Base-by-base conservation (phyloP, 2,329 filamentous ascomycete species). In the Mycosphaerella arachidis region DNA sequence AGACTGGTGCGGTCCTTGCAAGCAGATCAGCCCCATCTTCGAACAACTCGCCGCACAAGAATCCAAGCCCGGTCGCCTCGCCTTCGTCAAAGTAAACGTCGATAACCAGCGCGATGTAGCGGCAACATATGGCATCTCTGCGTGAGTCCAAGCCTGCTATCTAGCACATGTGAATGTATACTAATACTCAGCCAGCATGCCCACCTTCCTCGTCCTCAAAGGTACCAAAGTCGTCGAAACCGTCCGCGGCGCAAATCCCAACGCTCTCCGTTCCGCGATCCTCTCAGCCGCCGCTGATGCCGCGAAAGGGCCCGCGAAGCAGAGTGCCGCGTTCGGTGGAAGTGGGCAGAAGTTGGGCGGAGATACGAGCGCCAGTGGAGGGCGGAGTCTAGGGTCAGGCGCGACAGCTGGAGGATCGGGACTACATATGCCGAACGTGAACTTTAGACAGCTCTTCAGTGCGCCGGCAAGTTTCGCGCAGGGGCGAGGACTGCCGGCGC, bases 1-100 rank as follows among this genome's bases (percentile, higher is more conserved):
- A 31, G 69, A 71, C 64, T 84, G 82, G 81, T 84, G 82, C 69
- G 81, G 81, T 1, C 82, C 82, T 30, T 84, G 82, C 76, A 82
- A 82, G 68, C 75, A 78, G 35, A 81, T 84, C 57, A 77, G 77
- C 3, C 82, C 82, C 31, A 73, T 79, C 63, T 79, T 83, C 68
- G 77, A 79, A 57, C 73, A 79, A 65, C 75, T 84, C 57, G 82
- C 81, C 60, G 76, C 79, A 56, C 75, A 77, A 50, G 80, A 84
- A 68, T 67, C 74, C 27, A 77, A 79, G 59, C 74, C 76, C 0
- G 76, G 76, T 16, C 75, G 74, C 43, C 72, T 84, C 24, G 76
- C 77, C 30, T 84, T 84, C 67, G 75, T 77, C 63, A 83, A 84
- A 73, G 78, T 84, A 33, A 79, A 84, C 59, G 82, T 84, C 13